phyloP scores from a whole-genome alignment of 331 rosid species.

The Rosa hybrid region DNA sequence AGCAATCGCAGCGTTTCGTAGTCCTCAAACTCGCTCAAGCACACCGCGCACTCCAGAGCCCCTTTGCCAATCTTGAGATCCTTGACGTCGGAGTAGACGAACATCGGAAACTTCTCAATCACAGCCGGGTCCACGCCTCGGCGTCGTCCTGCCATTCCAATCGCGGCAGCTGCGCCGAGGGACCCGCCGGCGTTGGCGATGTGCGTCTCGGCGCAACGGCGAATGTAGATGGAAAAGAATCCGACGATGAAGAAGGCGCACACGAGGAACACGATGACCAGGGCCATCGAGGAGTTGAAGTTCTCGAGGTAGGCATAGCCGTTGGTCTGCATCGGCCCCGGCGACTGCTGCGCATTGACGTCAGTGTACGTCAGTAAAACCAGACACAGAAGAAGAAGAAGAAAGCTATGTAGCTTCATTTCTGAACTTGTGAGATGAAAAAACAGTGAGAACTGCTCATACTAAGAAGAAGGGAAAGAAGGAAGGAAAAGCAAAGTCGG shows the following conservation, averaged over 20 bases:
- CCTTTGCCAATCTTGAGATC: constrained; percentile 49
- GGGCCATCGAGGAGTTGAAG: constrained; percentile 27
- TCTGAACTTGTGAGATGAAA: not conserved
- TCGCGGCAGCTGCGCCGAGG: not conserved
- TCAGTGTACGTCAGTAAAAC: not conserved
- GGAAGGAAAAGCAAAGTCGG: not conserved
- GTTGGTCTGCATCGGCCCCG: constrained; percentile 16
- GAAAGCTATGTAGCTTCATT: not conserved
- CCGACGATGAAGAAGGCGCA: constrained; percentile 46
- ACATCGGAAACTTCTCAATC: constrained; percentile 52
- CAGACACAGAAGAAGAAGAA: not conserved
- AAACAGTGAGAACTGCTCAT: not conserved
- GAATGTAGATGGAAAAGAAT: constrained; percentile 47
- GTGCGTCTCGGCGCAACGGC: constrained; percentile 37
- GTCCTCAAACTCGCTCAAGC: constrained; percentile 60
- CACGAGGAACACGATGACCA: constrained; percentile 42
- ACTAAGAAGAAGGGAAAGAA: not conserved
- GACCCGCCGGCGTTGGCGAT: not conserved
- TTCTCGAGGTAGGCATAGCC: constrained; percentile 15
- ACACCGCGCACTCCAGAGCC: constrained; percentile 67
- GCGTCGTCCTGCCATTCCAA: not conserved
- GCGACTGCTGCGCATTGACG: constrained; percentile 34
- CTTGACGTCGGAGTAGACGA: constrained; percentile 55
- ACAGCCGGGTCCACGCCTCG: constrained; percentile 48
- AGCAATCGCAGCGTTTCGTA: constrained; percentile 58